Base-by-base conservation (phyloP, 208 protist genomes). In the Leishmania mexicana region DNA sequence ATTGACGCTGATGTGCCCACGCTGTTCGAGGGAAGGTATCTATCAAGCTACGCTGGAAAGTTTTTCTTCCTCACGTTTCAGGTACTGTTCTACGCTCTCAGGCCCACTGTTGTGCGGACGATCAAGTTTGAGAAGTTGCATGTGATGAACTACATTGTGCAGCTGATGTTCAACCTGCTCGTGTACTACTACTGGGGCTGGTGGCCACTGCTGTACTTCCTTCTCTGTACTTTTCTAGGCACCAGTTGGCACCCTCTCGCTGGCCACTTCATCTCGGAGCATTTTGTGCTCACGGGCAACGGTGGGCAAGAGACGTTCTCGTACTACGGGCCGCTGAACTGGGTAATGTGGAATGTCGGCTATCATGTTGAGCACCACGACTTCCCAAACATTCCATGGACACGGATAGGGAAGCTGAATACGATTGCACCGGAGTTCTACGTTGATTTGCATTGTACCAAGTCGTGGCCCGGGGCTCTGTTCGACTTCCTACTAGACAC, bases 351-450 rank as follows among this genome's bases (percentile, higher is more conserved):
- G 87, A 99, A 99, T 81, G 95, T 96, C 1, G 97, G 98, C 28
- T 99, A 99, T 88, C 98, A 99, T 86, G 98, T 98, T 49, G 98
- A 99, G 90, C 98, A 99, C 87, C 98, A 99, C 84, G 98, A 99
- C 86, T 99, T 99, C 81, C 97, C 98, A n/a, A 94, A 96, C 81
- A 94, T 99, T 78, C 93, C 98, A 40, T 98, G 97, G 94, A 93
- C 86, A 31, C 86, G 88, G 42, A 89, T 99, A 76, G 92, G 90
- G 31, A 75, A 93, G 76, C 83, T 99, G 58, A 90, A 90, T 51
- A 81, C 81, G 19, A 97, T 98, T 71, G 98, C 98, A 0, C 95
- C 96, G 21, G 97, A 99, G 84, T 99, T 96, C 78, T 99, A 99
- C 88, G 90, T 98, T 76, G 81, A 92, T 73, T 83, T 98, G 38